phyloP scores from a whole-genome alignment of 495 filamentous ascomycete species.

The Penicillium ochrochloron region DNA sequence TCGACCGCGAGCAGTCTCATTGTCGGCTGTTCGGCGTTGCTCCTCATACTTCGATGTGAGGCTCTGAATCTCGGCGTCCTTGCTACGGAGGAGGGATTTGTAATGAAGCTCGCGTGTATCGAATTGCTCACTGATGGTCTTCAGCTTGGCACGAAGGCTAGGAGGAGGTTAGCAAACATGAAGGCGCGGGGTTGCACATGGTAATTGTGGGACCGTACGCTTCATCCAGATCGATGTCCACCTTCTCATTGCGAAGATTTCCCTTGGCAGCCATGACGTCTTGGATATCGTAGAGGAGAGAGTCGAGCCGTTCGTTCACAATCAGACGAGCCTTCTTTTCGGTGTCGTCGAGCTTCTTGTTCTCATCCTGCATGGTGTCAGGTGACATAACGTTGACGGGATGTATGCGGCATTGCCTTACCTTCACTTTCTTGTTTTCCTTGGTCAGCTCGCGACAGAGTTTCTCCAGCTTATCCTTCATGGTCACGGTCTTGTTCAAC shows the following conservation, averaged over 20 bases:
- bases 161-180: slow-evolving; percentile 22
- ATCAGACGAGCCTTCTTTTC: slow-evolving; percentile 80
- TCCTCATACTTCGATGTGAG: slow-evolving; percentile 85
- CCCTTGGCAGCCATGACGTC: slow-evolving; percentile 79
- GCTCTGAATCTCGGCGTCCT: slow-evolving; percentile 95
- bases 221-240: slow-evolving; percentile 84
- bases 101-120: slow-evolving; percentile 93
- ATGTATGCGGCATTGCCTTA: slow-evolving; percentile 37
- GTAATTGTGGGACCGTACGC: slow-evolving; percentile 60
- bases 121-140: slow-evolving; percentile 92
- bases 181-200: not conserved
- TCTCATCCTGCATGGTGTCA: slow-evolving; percentile 72
- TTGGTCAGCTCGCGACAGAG: slow-evolving; percentile 88
- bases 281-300: slow-evolving; percentile 76
- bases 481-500: slow-evolving; percentile 79
- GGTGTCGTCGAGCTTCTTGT: slow-evolving; percentile 80
- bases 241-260: slow-evolving; percentile 70
- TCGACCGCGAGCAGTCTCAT: slow-evolving; percentile 75
- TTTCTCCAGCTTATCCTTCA: slow-evolving; percentile 95
- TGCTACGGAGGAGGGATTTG: slow-evolving; percentile 83
- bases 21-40: slow-evolving; percentile 83
- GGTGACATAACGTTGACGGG: not conserved
- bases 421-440: slow-evolving; percentile 98
- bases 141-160: slow-evolving; percentile 89
- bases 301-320: slow-evolving; percentile 81